Evolutionary conservation across 1,139 yeast genomes (phyloP).

Genomic region (Fermentozyma sake): DNA sequence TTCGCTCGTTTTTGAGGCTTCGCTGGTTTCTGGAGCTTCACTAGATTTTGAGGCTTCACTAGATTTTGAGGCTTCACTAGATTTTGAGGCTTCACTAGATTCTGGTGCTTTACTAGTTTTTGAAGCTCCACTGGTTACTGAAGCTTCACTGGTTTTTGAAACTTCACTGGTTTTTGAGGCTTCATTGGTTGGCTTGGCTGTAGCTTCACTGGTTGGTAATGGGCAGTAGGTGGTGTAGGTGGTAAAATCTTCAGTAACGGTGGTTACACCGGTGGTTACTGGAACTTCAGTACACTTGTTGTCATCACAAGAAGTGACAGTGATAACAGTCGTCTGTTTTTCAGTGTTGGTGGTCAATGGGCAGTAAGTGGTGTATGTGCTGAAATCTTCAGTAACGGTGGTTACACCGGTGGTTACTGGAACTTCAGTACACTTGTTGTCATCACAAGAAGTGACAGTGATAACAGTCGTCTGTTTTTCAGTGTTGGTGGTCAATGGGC

Average conservation of each 20-base stretch:
- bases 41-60: too few species aligned
- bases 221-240: constrained; percentile 19
- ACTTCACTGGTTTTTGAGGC: too few species aligned
- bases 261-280: constrained; percentile 29
- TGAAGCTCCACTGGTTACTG: too few species aligned
- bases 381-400: constrained; percentile 15
- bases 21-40: too few species aligned
- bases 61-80: too few species aligned
- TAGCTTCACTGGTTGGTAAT: constrained; percentile 7
- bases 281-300: constrained; percentile 26
- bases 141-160: too few species aligned
- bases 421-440: constrained; percentile 17
- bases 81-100: too few species aligned
- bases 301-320: constrained; percentile 26
- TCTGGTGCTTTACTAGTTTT: too few species aligned
- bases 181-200: too few species aligned
- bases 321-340: constrained; percentile 23
- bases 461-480: constrained; percentile 16
- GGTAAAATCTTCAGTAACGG: constrained; percentile 15
- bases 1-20: too few species aligned
- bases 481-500: constrained; percentile 13
- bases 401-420: constrained; percentile 28
- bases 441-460: constrained; percentile 23
- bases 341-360: constrained; percentile 13
- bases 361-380: constrained; percentile 19